phyloP scores from a whole-genome alignment of 2,329 filamentous ascomycete species.

The Drechslerella stenobrocha region DNA sequence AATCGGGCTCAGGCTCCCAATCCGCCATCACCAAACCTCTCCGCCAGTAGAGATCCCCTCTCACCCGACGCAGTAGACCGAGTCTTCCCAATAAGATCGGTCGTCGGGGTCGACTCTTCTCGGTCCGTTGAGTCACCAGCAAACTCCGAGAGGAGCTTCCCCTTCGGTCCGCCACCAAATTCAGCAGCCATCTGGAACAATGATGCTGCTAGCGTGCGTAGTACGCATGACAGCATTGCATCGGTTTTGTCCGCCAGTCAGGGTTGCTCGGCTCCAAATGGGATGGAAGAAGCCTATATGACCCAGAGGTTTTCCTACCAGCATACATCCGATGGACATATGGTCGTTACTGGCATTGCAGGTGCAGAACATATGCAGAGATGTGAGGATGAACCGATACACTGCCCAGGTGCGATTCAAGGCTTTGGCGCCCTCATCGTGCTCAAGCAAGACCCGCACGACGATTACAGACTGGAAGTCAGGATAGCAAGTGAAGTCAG shows the following conservation, averaged over 20 bases:
- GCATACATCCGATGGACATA: constrained; percentile 74
- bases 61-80: constrained; percentile 60
- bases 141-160: constrained; percentile 36
- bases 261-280: constrained; percentile 20
- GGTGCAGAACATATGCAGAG: constrained; percentile 68
- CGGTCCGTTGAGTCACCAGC: constrained; percentile 54
- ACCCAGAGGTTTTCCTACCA: constrained; percentile 78
- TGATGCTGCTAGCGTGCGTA: constrained; percentile 40
- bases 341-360: constrained; percentile 77
- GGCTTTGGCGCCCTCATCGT: constrained; percentile 77
- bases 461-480: constrained; percentile 56
- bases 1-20: constrained; percentile 13
- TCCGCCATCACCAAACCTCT: constrained; percentile 18
- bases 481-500: constrained; percentile 52
- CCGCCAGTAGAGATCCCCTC: constrained; percentile 21
- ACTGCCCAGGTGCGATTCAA: constrained; percentile 80
- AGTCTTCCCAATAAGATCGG: constrained; percentile 80
- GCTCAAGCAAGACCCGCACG: constrained; percentile 63
- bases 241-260: constrained; percentile 23
- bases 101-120: constrained; percentile 69
- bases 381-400: constrained; percentile 90
- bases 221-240: constrained; percentile 33
- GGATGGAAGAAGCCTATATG: constrained; percentile 59
- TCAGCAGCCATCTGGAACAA: constrained; percentile 18
- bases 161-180: constrained; percentile 5